Evolutionary conservation across 2,329 filamentous ascomycete genomes (phyloP).

Genomic region (Curvularia sp.): DNA sequence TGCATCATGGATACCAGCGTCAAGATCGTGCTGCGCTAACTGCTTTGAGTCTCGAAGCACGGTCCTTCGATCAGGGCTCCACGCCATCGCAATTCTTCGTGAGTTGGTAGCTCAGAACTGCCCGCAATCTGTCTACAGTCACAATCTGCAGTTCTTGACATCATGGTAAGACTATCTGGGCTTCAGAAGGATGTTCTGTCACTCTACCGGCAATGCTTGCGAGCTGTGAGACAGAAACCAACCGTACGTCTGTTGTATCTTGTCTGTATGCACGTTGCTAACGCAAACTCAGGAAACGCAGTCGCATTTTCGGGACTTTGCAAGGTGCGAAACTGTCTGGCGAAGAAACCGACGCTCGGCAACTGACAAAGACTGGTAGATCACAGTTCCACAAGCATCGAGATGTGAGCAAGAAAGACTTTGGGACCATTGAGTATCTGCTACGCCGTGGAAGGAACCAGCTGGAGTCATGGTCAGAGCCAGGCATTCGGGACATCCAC

Average conservation of each 20-base stretch:
- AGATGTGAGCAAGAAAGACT: slow-evolving; percentile 80
- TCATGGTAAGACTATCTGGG: slow-evolving; percentile 71
- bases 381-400: slow-evolving; percentile 78
- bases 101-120: slow-evolving; percentile 4
- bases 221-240: slow-evolving; percentile 82
- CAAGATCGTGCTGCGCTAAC: slow-evolving; percentile 14
- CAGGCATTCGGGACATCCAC: slow-evolving; percentile 73
- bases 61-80: slow-evolving; percentile 8
- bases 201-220: slow-evolving; percentile 85
- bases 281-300: slow-evolving; percentile 58
- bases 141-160: background rate
- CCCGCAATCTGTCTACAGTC: background rate
- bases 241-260: slow-evolving; percentile 58
- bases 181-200: slow-evolving; percentile 88
- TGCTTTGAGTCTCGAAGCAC: slow-evolving; percentile 3
- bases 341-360: background rate
- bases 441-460: slow-evolving; percentile 82
- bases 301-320: slow-evolving; percentile 69
- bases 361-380: slow-evolving; percentile 54
- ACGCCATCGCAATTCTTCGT: background rate
- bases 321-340: slow-evolving; percentile 57
- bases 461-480: slow-evolving; percentile 80
- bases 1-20: slow-evolving; percentile 14
- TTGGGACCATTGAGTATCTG: slow-evolving; percentile 83
- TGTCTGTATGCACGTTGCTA: slow-evolving; percentile 10